phyloP scores from a whole-genome alignment of 2,329 filamentous ascomycete genomes.

The Talaromyces sp. region DNA sequence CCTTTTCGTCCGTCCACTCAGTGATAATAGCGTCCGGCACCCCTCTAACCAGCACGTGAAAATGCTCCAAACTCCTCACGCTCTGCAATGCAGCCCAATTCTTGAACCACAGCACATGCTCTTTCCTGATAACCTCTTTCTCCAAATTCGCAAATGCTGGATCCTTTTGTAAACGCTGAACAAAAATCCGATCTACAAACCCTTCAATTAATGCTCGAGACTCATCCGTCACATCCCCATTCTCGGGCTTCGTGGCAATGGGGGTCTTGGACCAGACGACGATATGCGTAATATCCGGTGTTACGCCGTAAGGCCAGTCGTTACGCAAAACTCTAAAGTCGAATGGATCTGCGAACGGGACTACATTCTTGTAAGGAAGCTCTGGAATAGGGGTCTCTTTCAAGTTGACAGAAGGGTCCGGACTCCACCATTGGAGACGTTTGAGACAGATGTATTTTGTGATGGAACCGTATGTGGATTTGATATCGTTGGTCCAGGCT shows the following conservation, averaged over 20 bases:
- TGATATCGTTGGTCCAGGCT: constrained; percentile 55
- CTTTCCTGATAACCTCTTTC: constrained; percentile 25
- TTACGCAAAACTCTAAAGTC: constrained; percentile 60
- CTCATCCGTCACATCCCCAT: constrained; percentile 52
- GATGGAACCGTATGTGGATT: constrained; percentile 54
- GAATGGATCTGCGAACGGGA: constrained; percentile 52
- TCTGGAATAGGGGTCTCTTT: constrained; percentile 25
- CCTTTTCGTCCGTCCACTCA: constrained; percentile 44
- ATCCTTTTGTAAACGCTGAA: constrained; percentile 40
- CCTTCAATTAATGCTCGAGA: constrained; percentile 47
- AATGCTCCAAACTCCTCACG: constrained; percentile 57
- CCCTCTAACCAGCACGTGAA: constrained; percentile 54
- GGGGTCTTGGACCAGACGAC: constrained; percentile 57
- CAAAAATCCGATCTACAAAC: constrained; percentile 52
- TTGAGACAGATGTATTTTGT: constrained; percentile 56
- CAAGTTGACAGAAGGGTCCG: constrained; percentile 25
- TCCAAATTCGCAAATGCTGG: constrained; percentile 30
- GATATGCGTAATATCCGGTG: constrained; percentile 54
- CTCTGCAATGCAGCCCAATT: constrained; percentile 62
- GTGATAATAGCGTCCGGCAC: constrained; percentile 44
- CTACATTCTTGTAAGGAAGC: constrained; percentile 46
- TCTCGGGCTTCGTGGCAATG: constrained; percentile 44
- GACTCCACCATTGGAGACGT: constrained; percentile 52
- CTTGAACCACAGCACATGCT: constrained; percentile 61
- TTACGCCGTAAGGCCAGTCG: constrained; percentile 63